A percentile compares a stretch with the other conserved stretches of the same genome.
Conservation (phyloP, 2,329 filamentous ascomycete genomes). For the Podosphaera fusca region DNA sequence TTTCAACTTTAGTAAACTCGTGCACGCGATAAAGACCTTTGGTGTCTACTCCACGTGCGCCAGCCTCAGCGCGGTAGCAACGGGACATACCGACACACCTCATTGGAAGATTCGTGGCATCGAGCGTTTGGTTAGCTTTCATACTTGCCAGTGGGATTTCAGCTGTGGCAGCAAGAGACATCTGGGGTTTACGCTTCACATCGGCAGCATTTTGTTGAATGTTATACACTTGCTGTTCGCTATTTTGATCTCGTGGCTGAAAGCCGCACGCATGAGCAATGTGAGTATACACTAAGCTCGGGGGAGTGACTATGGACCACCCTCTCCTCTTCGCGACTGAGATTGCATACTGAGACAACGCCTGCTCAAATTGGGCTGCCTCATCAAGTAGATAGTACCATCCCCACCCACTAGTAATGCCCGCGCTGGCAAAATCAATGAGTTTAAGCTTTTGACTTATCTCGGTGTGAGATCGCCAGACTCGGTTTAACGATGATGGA, state of each 20-base stretch:
- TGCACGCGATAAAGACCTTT: slow-evolving; percentile 93
- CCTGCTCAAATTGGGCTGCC: slow-evolving; percentile 82
- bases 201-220: slow-evolving; percentile 46
- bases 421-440: slow-evolving; percentile 70
- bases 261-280: slow-evolving; percentile 84
- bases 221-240: slow-evolving; percentile 78
- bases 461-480: slow-evolving; percentile 57
- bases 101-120: slow-evolving; percentile 42
- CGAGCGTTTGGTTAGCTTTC: slow-evolving; percentile 51
- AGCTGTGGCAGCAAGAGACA: slow-evolving; percentile 67
- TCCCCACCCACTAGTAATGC: slow-evolving; percentile 75
- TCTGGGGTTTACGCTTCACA: slow-evolving; percentile 37
- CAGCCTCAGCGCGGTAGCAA: slow-evolving; percentile 92
- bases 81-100: slow-evolving; percentile 67
- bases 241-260: slow-evolving; percentile 72
- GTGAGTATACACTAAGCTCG: slow-evolving; percentile 77
- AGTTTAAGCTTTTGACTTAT: slow-evolving; percentile 71
- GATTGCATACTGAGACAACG: slow-evolving; percentile 69
- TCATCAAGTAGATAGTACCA: slow-evolving; percentile 96
- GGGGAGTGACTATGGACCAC: slow-evolving; percentile 64
- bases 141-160: slow-evolving; percentile 89
- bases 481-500: slow-evolving; percentile 15
- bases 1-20: slow-evolving; percentile 95
- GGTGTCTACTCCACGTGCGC: slow-evolving; percentile 68
- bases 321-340: slow-evolving; percentile 46